Evolutionary conservation across 169 alveolate species (phyloP), one percentile per base, ranked within the genome.

Genomic region (Eimeria falciformis): DNA sequence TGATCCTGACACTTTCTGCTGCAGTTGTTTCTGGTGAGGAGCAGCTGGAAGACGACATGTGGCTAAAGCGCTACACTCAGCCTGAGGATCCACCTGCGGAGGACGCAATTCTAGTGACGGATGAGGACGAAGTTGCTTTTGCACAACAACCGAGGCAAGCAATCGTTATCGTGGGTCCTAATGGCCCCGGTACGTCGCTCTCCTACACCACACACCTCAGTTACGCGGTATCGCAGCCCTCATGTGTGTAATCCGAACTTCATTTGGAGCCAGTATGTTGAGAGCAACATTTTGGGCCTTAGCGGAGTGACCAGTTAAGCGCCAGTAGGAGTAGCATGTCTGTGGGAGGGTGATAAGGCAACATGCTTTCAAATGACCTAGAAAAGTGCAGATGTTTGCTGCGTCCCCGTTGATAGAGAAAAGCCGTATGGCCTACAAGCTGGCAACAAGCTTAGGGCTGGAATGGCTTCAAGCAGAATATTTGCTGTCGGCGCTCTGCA

Each of bases 401-500:
- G n/a, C 65, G n/a, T 9, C n/a, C 18, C 65, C 65, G 71, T 25
- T 56, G 86, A 53, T 58, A 87, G 92, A 87, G 46, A 87, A 69
- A 27, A 87, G 92, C 78, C 73, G 75, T 17, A 65, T 87, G 37
- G 92, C 92, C 2, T 87, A 87, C 92, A 87, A 78, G 46, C 68
- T 87, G 46, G 92, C 92, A 27, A 69, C 77, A 40, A 87, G 73
- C 25, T 40, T 87, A 17, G 92, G 92, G 50, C 66, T 87, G 66
- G 92, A 87, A 58, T 87, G 92, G 92, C 86, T 87, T 25, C 92
- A 87, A 46, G 77, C 92, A 27, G 92, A 87, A 50, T 87, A 87
- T 23, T 78, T 87, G 66, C 86, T 87, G 29, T 23, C 69, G 86
- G 73, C 78, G 18, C 87, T 87, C 27, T 50, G 78, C 68, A 75